Percentiles rank a stretch among this genome's conserved stretches.
phyloP scores from a whole-genome alignment of 192 early-diverging fungal species.

The Lunasporangiospora selenospora region DNA sequence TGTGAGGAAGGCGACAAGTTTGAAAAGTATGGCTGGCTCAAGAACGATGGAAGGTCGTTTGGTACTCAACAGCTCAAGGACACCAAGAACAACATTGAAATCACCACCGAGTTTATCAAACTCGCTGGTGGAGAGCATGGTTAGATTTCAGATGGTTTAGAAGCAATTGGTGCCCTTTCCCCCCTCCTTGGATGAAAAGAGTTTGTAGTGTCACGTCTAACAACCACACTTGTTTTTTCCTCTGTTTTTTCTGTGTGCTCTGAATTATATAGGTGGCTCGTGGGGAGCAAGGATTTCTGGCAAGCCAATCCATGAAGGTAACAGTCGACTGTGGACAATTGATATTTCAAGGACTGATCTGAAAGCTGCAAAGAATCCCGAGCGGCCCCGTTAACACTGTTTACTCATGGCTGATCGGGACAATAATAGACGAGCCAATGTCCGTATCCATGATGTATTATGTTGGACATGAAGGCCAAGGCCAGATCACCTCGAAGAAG shows the following conservation, averaged over 20 bases:
- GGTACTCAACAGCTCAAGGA: constrained; percentile 80
- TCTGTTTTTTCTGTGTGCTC: background rate
- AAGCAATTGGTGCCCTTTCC: constrained; percentile 29
- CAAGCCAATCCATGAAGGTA: constrained; percentile 59
- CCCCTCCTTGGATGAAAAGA: constrained; percentile 41
- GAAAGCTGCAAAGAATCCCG: too few relatives aligned
- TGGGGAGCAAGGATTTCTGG: constrained; percentile 84
- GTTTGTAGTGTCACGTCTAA: constrained; percentile 24
- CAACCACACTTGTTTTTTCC: constrained; percentile 1
- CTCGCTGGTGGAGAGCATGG: constrained; percentile 67
- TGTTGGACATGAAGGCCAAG: constrained; percentile 77
- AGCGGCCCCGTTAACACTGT: too few relatives aligned
- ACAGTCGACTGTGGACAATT: background rate
- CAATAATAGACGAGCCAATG: constrained; percentile 48
- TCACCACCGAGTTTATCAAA: constrained; percentile 83
- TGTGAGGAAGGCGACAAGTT: constrained; percentile 90
- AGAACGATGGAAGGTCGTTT: constrained; percentile 86
- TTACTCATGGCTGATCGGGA: too few relatives aligned
- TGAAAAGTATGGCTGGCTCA: constrained; percentile 82
- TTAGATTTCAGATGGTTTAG: constrained; percentile 5
- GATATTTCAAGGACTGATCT: too few relatives aligned
- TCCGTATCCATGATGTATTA: constrained; percentile 76
- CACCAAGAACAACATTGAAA: constrained; percentile 61
- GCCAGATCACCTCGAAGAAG: constrained; percentile 63
- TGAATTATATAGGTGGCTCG: constrained; percentile 68